Base-by-base conservation (phyloP, 768 basidiomycete species). In the Trametes punicea region DNA sequence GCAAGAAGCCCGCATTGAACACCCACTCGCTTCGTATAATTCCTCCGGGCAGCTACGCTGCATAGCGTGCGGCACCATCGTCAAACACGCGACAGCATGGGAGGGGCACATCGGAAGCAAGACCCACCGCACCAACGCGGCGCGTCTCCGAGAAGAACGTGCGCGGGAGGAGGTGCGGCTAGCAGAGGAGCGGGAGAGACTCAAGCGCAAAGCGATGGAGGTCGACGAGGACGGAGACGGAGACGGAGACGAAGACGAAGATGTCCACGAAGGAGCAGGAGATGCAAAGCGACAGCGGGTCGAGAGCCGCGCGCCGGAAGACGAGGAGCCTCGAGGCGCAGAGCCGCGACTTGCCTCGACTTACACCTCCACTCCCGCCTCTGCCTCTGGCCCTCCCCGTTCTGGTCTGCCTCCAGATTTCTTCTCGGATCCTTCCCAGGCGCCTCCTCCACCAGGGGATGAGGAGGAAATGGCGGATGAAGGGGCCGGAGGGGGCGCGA, bases 31-130 rank as follows among this genome's bases (percentile, higher is more conserved):
- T 6, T 70, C 84, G 3, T 93, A 93, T 66, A 81, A 72, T 23
- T 62, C 80, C 4, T 72, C 72, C 25, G 88, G 89, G 42, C 85
- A 88, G 65, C 75, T 93, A 26, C 81, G 83, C 55, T 93, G 90
- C 63, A 64, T 75, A 4, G 79, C 83, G 23, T 93, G 90, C 65
- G 76, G 76, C 1, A 78, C 74, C 10, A 55, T 71, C 18, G 77
- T 93, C 54, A 93, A 91, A 64, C 83, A 90, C 64, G 79, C 88
- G 3, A 82, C 87, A 23, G 87, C 87, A n/a, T 93, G 90, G 90
- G 84, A 90, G 56, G 89, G 90, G 20, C 90, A 93, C 70, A 68
- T 93, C 18, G 90, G 86, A 11, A 90, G 87, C 72, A 93, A 93
- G 72, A 71, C 71, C 1, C 90, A 93, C 67, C 82, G 90, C 30